These are phyloP conservation scores for Nothopassalora personata DNA, from an alignment of 2,329 filamentous ascomycete species.

Conservation along the genomic window DNA sequence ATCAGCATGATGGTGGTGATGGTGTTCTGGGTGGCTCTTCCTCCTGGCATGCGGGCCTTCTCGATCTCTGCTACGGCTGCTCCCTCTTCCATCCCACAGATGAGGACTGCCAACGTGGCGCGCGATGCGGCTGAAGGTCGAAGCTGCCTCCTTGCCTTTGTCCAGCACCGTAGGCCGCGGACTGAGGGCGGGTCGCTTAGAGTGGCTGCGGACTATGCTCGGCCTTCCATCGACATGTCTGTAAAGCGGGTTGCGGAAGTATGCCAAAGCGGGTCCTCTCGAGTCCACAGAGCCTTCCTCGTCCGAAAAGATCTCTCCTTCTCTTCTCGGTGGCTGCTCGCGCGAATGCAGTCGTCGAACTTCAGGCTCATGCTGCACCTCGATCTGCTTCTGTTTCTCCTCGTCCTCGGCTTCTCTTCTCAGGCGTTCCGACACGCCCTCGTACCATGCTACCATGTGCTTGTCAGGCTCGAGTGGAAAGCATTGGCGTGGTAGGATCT, in stretches of 20 bases:
- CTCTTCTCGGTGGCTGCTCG: constrained; percentile 14
- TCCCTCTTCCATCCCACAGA: constrained; percentile 31
- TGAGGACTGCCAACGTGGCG: constrained; percentile 33
- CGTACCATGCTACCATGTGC: constrained; percentile 83
- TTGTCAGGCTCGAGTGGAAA: constrained; percentile 70
- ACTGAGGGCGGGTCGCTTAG: constrained; percentile 29
- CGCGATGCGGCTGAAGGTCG: constrained; percentile 33
- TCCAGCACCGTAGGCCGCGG: constrained; percentile 31
- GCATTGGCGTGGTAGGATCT: constrained; percentile 58
- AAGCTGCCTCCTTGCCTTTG: constrained; percentile 34
- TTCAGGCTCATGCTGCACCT: constrained; percentile 24
- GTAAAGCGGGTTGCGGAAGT: constrained; percentile 48
- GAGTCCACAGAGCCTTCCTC: constrained; percentile 40
- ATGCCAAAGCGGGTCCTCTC: constrained; percentile 41
- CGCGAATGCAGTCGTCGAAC: constrained; percentile 19
- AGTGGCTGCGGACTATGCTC: constrained; percentile 37
- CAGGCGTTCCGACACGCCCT: constrained; percentile 65
- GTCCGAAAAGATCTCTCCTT: constrained; percentile 24
- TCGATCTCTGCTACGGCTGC: constrained; percentile 25
- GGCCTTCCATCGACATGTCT: constrained; percentile 42
- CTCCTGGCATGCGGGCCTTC: constrained; percentile 19
- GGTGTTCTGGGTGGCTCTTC: constrained; percentile 20
- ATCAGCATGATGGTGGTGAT: constrained; percentile 22
- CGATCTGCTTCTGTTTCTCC: constrained; percentile 24
- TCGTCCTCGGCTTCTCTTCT: constrained; percentile 55